Conservation (phyloP, 257 asterid species). For the Nicotiana tabacum region DNA sequence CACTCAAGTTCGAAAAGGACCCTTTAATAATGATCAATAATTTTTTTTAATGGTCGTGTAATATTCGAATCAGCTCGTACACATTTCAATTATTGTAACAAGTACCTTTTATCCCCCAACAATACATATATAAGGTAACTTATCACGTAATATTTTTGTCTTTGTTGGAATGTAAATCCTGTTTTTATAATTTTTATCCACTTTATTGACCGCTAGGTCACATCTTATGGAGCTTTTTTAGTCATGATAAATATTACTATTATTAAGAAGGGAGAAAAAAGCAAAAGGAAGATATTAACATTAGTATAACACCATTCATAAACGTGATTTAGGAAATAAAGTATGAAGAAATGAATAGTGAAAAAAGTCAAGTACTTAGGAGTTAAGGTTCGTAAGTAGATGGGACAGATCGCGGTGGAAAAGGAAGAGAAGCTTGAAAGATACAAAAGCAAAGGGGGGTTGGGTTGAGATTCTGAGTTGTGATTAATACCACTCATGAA, state of each 20-base stretch:
- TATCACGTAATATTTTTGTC: too few relatives aligned
- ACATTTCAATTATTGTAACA: too few relatives aligned
- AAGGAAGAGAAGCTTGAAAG: conserved; percentile 3
- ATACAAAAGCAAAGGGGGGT: conserved; percentile 11
- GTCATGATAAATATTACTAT: neutral
- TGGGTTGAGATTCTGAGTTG: conserved; percentile 11
- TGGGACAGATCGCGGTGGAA: conserved; percentile 14
- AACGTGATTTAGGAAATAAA: conserved; percentile 10
- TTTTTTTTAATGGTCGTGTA: too few relatives aligned
- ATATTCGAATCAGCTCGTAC: too few relatives aligned
- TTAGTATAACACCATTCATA: neutral
- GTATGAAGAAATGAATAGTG: conserved; percentile 3
- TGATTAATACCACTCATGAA: conserved; percentile 12
- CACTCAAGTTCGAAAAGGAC: neutral
- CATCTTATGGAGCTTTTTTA: neutral
- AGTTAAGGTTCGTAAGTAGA: conserved; percentile 10
- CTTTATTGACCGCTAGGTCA: too few relatives aligned
- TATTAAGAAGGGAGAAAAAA: too few relatives aligned
- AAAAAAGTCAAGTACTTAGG: conserved; percentile 14
- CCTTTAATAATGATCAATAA: neutral
- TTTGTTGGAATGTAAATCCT: too few relatives aligned
- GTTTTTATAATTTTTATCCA: too few relatives aligned
- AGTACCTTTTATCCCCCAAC: too few relatives aligned
- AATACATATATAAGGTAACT: too few relatives aligned
- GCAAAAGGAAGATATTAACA: neutral